These are phyloP conservation scores for Hypoxylon fragiforme DNA, from an alignment of 495 filamentous ascomycete genomes.

Conservation along the genomic window DNA sequence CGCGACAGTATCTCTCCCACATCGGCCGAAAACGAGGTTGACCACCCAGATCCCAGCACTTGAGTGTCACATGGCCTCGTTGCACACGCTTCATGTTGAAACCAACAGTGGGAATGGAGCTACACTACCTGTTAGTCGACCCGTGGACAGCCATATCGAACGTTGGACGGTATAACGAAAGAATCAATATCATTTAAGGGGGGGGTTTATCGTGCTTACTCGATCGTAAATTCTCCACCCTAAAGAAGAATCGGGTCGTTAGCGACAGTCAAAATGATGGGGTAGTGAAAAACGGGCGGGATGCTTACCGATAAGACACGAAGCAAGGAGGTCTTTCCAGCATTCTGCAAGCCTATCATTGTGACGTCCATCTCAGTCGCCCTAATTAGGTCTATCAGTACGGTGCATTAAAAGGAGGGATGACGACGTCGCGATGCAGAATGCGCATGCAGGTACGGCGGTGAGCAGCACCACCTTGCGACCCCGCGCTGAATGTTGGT, in stretches of 20 bases:
- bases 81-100: constrained; percentile 99
- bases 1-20: constrained; percentile 99
- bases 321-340: constrained; percentile 93
- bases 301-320: constrained; percentile 87
- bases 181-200: constrained; percentile 10
- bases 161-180: constrained; percentile 12
- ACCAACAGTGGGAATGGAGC: constrained; percentile 96
- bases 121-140: constrained; percentile 56
- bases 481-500: constrained; percentile 28
- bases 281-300: constrained; percentile 5
- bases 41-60: constrained; percentile 98
- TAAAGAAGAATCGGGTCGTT: constrained; percentile 44
- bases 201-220: constrained; percentile 74
- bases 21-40: constrained; percentile 97
- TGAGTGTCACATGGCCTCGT: constrained; percentile 96
- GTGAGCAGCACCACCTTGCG: constrained; percentile 17
- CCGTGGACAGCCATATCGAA: constrained; percentile 28
- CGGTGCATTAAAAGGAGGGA: constrained; percentile 15
- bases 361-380: constrained; percentile 99
- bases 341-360: constrained; percentile 98
- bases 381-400: constrained; percentile 58
- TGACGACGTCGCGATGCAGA: constrained; percentile 23
- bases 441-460: constrained; percentile 33
- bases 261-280: constrained; percentile 21
- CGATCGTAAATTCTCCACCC: constrained; percentile 98